Conservation (phyloP, 225 moss, liverwort and hornwort species). For the Physcomitrium patens region DNA sequence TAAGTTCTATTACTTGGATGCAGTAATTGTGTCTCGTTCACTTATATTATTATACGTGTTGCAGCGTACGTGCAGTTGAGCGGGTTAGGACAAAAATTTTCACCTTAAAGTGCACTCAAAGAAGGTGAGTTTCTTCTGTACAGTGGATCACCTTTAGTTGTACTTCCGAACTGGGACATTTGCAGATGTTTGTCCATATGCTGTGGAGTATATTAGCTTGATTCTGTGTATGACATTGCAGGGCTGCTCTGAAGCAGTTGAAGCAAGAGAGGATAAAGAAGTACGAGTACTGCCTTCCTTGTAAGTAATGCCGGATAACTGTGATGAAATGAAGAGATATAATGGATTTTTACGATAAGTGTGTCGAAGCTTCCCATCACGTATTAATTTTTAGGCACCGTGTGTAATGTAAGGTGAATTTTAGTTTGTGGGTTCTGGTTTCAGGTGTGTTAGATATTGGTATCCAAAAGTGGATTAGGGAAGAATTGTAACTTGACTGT, state of each 20-base stretch:
- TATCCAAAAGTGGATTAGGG: not conserved
- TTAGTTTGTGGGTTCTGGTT: not conserved
- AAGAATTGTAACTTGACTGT: not conserved
- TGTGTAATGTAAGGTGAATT: not conserved
- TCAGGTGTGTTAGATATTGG: not conserved
- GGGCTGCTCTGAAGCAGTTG: slow-evolving; percentile 89
- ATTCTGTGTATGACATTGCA: slow-evolving; percentile 20
- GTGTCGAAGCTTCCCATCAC: too few relatives aligned
- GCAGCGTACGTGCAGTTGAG: slow-evolving; percentile 73
- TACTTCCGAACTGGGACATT: not conserved
- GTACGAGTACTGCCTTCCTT: slow-evolving; percentile 95
- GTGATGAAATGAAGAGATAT: too few relatives aligned
- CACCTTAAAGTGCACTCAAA: slow-evolving; percentile 87
- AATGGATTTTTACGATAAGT: too few relatives aligned
- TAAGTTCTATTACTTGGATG: not conserved
- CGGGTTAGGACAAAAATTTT: slow-evolving; percentile 81
- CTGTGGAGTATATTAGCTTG: not conserved
- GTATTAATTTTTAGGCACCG: not conserved
- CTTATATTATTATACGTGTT: not conserved
- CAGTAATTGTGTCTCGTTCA: not conserved
- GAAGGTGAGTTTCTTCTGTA: slow-evolving; percentile 36
- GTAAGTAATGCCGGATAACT: slow-evolving; percentile 35
- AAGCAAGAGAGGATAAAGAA: slow-evolving; percentile 90
- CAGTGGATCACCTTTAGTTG: not conserved
- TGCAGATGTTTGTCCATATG: not conserved